Base-by-base conservation (phyloP, 495 filamentous ascomycete species). In the Tuber aestivum region DNA sequence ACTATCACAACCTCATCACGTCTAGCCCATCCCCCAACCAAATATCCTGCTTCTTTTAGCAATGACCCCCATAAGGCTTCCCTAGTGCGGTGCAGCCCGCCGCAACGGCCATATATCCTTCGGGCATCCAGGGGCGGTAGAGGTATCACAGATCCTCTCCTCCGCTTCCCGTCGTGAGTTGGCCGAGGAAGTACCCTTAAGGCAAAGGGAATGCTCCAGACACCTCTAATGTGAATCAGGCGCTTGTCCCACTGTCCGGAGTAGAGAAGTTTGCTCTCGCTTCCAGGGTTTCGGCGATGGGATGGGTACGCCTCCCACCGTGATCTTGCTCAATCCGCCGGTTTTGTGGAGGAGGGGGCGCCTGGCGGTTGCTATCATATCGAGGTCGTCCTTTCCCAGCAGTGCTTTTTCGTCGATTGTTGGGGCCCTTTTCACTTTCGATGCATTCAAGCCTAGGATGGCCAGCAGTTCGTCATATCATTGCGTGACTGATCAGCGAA, bases 321-420 rank as follows among this genome's bases (percentile, higher is more conserved):
- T 68, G 37, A 38, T 10, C 40, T 21, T 21, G 44, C 16, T 21
- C 27, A 72, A 35, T 8, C n/a, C n/a, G 9, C 2, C 10, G 14
- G n/a, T 40, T 42, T 72, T 40, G 27, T 5, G 73, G n/a, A 48
- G 72, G 68, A 65, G 18, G 7, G 45, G 12, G n/a, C n/a, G n/a
- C 16, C 48, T 75, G 56, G 70, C 69, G 45, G 72, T 72, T 69
- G 14, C 41, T 44, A 77, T 16, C 18, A 77, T 72, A 40, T 70
- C 73, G 20, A 42, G 9, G 50, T 72, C 10, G 32, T 72, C 73
- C 12, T n/a, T 71, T 37, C 37, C 50, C 16, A 65, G 42, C 50
- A 18, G 18, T 37, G 23, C 16, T 40, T 23, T 7, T 20, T 45
- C 70, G 27, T 38, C 70, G 12, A 27, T 44, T 50, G 32, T 14